phyloP scores from a whole-genome alignment of 2,329 filamentous ascomycete species.

The Aspergillus luchuensis region DNA sequence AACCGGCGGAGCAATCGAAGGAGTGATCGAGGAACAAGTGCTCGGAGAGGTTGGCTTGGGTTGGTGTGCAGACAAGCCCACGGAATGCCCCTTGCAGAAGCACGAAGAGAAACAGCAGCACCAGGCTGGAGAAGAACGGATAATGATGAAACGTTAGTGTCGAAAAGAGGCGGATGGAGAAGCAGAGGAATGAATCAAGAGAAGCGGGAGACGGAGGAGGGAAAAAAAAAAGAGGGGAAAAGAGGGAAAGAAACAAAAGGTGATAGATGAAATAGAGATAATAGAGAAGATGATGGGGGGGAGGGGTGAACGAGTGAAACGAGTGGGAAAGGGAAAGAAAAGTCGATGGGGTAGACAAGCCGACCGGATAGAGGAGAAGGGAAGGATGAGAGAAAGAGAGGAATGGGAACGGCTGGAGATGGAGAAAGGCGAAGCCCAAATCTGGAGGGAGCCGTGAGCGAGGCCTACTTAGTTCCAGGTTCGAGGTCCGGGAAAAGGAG shows the following conservation, averaged over 20 bases:
- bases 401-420: slow-evolving; percentile 9
- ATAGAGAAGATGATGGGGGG: slow-evolving; percentile 2
- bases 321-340: slow-evolving; percentile 1
- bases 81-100: slow-evolving; percentile 19
- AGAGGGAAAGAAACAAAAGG: slow-evolving; percentile 13
- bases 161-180: slow-evolving; percentile 14
- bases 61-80: slow-evolving; percentile 10
- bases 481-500: slow-evolving; percentile 2
- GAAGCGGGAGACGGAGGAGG: slow-evolving; percentile 4
- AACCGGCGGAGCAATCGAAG: slow-evolving; percentile 16
- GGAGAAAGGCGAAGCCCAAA: slow-evolving; percentile 3
- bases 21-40: slow-evolving; percentile 14
- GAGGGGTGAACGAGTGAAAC: slow-evolving; percentile 8
- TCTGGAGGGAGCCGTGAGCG: slow-evolving; percentile 1
- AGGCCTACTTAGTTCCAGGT: not conserved
- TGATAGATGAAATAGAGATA: slow-evolving; percentile 18
- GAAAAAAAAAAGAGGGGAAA: slow-evolving; percentile 7
- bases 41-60: slow-evolving; percentile 16
- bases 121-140: slow-evolving; percentile 29
- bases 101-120: slow-evolving; percentile 26
- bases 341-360: not conserved
- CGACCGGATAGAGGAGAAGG: slow-evolving; percentile 5
- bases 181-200: slow-evolving; percentile 17
- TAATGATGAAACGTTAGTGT: slow-evolving; percentile 25
- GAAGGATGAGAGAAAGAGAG: slow-evolving; percentile 5